These are phyloP conservation scores for Rhodotorula mucilaginosa DNA, from an alignment of 1,284 basidiomycete genomes.

Conservation along the genomic window DNA sequence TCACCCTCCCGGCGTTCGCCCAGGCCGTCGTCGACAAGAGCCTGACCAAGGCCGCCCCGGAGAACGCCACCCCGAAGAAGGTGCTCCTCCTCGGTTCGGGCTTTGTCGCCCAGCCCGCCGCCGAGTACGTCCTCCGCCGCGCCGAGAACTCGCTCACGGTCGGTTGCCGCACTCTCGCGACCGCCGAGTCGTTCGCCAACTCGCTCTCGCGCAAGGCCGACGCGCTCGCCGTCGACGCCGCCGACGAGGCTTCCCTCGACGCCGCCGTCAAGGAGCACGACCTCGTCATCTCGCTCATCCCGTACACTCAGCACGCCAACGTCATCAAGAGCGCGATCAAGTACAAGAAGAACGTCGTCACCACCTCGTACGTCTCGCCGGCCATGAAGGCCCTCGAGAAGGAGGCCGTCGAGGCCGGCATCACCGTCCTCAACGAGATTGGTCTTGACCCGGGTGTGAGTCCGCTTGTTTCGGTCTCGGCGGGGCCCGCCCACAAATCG, in stretches of 20 bases:
- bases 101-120: conserved; percentile 89
- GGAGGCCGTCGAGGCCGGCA: conserved; percentile 81
- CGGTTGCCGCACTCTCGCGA: conserved; percentile 80
- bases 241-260: conserved; percentile 69
- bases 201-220: conserved; percentile 64
- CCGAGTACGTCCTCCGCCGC: conserved; percentile 84
- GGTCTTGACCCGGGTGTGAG: conserved; percentile 80
- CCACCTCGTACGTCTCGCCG: conserved; percentile 88
- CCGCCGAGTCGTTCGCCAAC: conserved; percentile 67
- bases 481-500: neutral
- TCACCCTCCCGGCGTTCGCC: conserved; percentile 89
- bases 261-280: conserved; percentile 79
- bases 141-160: conserved; percentile 82
- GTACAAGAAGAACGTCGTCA: conserved; percentile 91
- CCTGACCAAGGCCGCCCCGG: conserved; percentile 56
- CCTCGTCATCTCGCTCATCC: conserved; percentile 93
- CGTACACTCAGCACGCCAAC: conserved; percentile 85
- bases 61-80: conserved; percentile 57
- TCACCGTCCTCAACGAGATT: conserved; percentile 97
- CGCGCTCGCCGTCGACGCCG: conserved; percentile 81
- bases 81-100: conserved; percentile 90
- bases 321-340: conserved; percentile 96
- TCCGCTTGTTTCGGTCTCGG: neutral
- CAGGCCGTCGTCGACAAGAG: conserved; percentile 56
- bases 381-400: conserved; percentile 85